phyloP scores from a whole-genome alignment of 371 early-diverging fungal genomes.

The Syncephalastrum contaminatum region DNA sequence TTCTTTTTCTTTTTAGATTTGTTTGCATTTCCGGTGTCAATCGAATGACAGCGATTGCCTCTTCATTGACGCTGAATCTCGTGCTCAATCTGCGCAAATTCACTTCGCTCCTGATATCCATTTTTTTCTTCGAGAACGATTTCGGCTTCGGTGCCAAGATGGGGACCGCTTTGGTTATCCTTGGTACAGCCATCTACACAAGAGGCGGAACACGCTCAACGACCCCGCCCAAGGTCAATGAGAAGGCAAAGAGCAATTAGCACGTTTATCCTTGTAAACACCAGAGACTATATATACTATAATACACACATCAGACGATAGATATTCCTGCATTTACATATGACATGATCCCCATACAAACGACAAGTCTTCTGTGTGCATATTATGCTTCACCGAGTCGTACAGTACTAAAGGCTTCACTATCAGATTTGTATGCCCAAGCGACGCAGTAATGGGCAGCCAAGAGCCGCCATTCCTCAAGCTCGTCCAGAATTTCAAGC shows the following conservation, averaged over 20 bases:
- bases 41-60: conserved; percentile 71
- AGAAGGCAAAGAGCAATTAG: neutral
- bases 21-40: conserved; percentile 89
- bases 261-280: too few relatives aligned
- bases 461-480: conserved; percentile 91
- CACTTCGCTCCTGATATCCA: conserved; percentile 75
- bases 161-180: conserved; percentile 73
- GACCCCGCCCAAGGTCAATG: neutral
- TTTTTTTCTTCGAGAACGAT: conserved; percentile 79
- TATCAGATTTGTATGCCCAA: conserved; percentile 61
- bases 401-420: neutral
- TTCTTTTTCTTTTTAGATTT: conserved; percentile 34
- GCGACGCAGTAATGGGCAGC: conserved; percentile 88
- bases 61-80: conserved; percentile 82
- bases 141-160: conserved; percentile 64
- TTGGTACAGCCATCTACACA: conserved; percentile 78
- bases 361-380: too few relatives aligned
- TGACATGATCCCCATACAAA: too few relatives aligned
- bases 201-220: conserved; percentile 8
- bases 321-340: too few relatives aligned
- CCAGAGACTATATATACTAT: too few relatives aligned
- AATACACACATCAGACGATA: too few relatives aligned
- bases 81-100: conserved; percentile 87
- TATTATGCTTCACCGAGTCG: too few relatives aligned
- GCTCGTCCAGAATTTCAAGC: conserved; percentile 90